Base-by-base conservation (phyloP, 176 grass and related monocot species). In the Bonia amplexicaulis region DNA sequence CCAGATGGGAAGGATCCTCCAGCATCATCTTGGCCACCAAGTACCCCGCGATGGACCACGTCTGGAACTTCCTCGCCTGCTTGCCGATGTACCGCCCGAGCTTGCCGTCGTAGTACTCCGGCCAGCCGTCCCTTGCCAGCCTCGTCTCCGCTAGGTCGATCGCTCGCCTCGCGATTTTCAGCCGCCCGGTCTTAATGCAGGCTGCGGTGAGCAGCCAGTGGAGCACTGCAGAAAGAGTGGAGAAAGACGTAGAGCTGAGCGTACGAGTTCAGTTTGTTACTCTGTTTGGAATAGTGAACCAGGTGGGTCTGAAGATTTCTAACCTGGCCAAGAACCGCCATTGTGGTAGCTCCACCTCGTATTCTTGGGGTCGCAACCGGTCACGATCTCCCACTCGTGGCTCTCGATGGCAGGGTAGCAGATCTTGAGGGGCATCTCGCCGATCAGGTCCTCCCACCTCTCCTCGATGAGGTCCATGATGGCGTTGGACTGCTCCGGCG, bases 281-380 rank as follows among this genome's bases (percentile, higher is more conserved):
- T 52, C 17, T 17, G 49, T 52, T 52, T 52, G 49, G 13, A 52
- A 14, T 17, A 52, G 15, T 1, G 15, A 52, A 17, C 15, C 57
- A 23, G 7, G 39, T 45, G 27, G 22, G 3, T 26, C 6, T 70
- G 33, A 47, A 73, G 49, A 19, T 16, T 1, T 73, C 78, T 87
- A 35, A 93, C 95, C 89, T 53, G 95, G 95, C 95, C 95, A 97
- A 1, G 95, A 97, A 16, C 95, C 95, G 14, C 95, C 95, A 60
- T 95, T 97, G 75, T 97, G 95, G 76, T 97, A 97, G 79, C 95
- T 97, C 95, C 95, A 97, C 35, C 92, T 88, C 2, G 95, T 97
- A 79, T 97, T 97, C 84, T 97, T 97, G 25, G 92, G 92, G 80
- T 97, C 95, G 40, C 92, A 97, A 0, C 92, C 95, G 2, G 95